Evolutionary conservation across 345 rosid species (phyloP).

Genomic region (Arabis alpina): DNA sequence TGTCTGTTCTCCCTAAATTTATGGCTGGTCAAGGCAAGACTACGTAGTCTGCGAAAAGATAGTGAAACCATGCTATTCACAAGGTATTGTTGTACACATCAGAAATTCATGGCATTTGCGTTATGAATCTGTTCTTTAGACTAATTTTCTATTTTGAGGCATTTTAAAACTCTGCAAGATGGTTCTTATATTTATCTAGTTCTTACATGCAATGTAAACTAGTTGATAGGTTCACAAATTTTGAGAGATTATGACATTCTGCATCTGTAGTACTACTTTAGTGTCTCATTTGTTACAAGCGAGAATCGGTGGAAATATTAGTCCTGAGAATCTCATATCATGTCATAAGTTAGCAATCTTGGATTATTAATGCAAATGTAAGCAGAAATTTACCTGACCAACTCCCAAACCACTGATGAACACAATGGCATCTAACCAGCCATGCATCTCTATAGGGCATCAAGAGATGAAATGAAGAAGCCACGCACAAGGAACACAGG

Average conservation of each 20-base stretch:
- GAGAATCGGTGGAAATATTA: background rate
- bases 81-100: background rate
- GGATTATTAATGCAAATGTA: background rate
- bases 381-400: conserved; percentile 11
- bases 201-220: conserved; percentile 22
- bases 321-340: conserved; percentile 7
- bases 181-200: conserved; percentile 8
- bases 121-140: conserved; percentile 25
- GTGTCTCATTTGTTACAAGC: conserved; percentile 9
- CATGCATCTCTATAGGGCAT: conserved; percentile 4
- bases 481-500: conserved; percentile 4
- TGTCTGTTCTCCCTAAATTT: background rate
- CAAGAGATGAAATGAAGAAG: conserved; percentile 16
- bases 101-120: background rate
- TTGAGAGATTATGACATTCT: conserved; percentile 15
- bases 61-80: conserved; percentile 14
- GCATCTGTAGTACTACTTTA: conserved; percentile 11
- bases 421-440: conserved; percentile 1
- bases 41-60: conserved; percentile 9
- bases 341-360: conserved; percentile 14
- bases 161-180: background rate
- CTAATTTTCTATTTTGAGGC: background rate
- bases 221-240: conserved; percentile 12
- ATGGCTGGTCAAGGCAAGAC: background rate
- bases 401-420: conserved; percentile 6